Percentiles rank a stretch among this genome's conserved stretches.
Conservation (phyloP, 768 basidiomycete genomes). For the Candolleomyces eurysporus region DNA sequence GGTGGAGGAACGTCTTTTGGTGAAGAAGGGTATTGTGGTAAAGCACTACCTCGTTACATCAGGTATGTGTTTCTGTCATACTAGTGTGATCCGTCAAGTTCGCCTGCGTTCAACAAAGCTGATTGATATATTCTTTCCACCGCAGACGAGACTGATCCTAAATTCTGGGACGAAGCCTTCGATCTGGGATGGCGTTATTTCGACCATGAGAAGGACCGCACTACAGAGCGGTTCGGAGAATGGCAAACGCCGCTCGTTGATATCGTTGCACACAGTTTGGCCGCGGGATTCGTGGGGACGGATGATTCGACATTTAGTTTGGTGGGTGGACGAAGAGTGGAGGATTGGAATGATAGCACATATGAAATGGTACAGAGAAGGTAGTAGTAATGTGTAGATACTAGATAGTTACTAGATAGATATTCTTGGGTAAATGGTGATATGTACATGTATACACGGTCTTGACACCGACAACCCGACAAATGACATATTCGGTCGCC, state of each 20-base stretch:
- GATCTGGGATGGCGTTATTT: slow-evolving; percentile 43
- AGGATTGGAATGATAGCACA: slow-evolving; percentile 54
- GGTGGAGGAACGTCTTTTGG: slow-evolving; percentile 31
- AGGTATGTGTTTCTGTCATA: slow-evolving; percentile 18
- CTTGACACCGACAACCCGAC: too few species aligned
- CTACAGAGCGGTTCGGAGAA: slow-evolving; percentile 33
- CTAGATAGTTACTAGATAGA: too few species aligned
- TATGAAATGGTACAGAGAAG: slow-evolving; percentile 20
- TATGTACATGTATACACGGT: too few species aligned
- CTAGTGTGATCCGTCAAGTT: background rate
- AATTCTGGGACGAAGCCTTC: slow-evolving; percentile 39
- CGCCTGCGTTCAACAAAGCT: background rate
- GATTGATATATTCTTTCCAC: background rate
- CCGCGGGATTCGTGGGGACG: slow-evolving; percentile 58
- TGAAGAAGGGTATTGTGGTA: slow-evolving; percentile 26
- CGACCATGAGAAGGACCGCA: slow-evolving; percentile 35
- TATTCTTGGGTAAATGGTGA: too few species aligned
- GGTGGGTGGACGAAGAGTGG: slow-evolving; percentile 48
- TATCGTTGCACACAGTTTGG: slow-evolving; percentile 53
- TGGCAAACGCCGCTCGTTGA: slow-evolving; percentile 55
- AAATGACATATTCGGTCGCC: too few species aligned
- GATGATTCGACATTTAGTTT: slow-evolving; percentile 54
- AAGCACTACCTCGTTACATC: slow-evolving; percentile 43
- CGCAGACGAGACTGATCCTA: slow-evolving; percentile 43
- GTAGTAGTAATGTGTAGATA: slow-evolving; percentile 17